A percentile compares a stretch with the other conserved stretches of the same genome.
These are phyloP conservation scores for Halophytophthora batemanensis DNA, from an alignment of 352 stramenopile species.

Conservation along the genomic window DNA sequence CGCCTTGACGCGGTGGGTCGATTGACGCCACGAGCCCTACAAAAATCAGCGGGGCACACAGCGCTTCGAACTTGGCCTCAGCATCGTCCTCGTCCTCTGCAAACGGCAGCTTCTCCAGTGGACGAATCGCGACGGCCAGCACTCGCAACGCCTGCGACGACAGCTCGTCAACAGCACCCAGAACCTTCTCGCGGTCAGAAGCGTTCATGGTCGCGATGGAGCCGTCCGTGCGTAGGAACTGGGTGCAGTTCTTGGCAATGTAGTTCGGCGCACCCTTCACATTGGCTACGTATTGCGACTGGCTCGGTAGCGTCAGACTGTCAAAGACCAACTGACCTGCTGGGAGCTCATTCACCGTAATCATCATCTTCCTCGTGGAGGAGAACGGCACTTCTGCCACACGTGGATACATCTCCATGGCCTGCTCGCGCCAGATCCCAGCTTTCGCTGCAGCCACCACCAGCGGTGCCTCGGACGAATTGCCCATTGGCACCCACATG, in stretches of 20 bases:
- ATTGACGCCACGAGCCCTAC: conserved; percentile 92
- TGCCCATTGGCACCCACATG: conserved; percentile 59
- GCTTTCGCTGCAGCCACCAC: conserved; percentile 64
- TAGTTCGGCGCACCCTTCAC: conserved; percentile 74
- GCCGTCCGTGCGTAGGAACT: conserved; percentile 44
- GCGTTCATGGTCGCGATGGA: conserved; percentile 35
- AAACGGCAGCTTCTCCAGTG: conserved; percentile 41
- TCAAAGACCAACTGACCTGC: conserved; percentile 29
- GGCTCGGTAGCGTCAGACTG: conserved; percentile 32
- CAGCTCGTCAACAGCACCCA: conserved; percentile 53
- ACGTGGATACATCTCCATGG: conserved; percentile 53
- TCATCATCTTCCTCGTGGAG: conserved; percentile 94
- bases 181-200: conserved; percentile 30
- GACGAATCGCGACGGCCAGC: conserved; percentile 87
- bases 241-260: conserved; percentile 53
- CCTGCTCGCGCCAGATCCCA: conserved; percentile 48
- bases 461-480: conserved; percentile 67
- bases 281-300: conserved; percentile 46
- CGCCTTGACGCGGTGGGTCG: conserved; percentile 54
- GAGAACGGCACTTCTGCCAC: conserved; percentile 91
- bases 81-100: conserved; percentile 46
- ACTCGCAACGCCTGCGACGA: conserved; percentile 79
- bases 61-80: conserved; percentile 50
- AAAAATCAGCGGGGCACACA: conserved; percentile 85
- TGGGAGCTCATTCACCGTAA: conserved; percentile 57